Evolutionary conservation across 2,329 filamentous ascomycete genomes (phyloP), one percentile per base, ranked within the genome.

Genomic region (Fusarium poae): DNA sequence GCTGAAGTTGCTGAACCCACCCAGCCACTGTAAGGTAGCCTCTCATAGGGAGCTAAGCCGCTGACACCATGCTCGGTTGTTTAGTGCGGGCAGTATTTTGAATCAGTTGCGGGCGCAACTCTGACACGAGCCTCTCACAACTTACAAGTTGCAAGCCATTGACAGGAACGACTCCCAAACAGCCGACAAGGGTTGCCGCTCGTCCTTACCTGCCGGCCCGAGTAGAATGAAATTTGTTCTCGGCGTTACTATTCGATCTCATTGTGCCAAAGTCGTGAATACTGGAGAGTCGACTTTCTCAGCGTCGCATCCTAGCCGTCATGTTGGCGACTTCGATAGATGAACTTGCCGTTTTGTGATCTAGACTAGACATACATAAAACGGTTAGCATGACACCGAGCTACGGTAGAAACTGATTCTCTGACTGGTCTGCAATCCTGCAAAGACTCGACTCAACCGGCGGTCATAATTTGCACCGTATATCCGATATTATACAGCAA

Each of bases 41-140:
- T 43, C 50, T 65, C 48, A 55, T 57, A 43, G 59, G 29, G 54
- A 37, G 52, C 53, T 58, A 66, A 70, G 71, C 68, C 59, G 72
- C 65, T 73, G 68, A 69, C 72, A 71, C 71, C 70, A 71, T 70
- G 59, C 60, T 73, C 54, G 62, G 57, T 60, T n/a, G 54, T 60
- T 63, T 72, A 60, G 72, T 64, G 68, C 62, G 65, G 57, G 68
- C 62, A 67, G 57, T 50, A 64, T 51, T 65, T 72, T 62, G 70
- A 74, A 73, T 72, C 72, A 65, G 66, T 70, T 74, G 72, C 72
- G 72, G 71, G 70, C 72, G 72, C 71, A 74, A 68, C 55, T 37
- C 59, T 30, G 51, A 73, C 56, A 73, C 67, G 65, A 73, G 66
- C 70, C 58, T 66, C 62, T 69, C 55, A 64, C 43, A 62, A 56